Evolutionary conservation across 2,329 filamentous ascomycete genomes (phyloP), one percentile per base, ranked within the genome.

Genomic region (Thermothelomyces thermophilus): DNA sequence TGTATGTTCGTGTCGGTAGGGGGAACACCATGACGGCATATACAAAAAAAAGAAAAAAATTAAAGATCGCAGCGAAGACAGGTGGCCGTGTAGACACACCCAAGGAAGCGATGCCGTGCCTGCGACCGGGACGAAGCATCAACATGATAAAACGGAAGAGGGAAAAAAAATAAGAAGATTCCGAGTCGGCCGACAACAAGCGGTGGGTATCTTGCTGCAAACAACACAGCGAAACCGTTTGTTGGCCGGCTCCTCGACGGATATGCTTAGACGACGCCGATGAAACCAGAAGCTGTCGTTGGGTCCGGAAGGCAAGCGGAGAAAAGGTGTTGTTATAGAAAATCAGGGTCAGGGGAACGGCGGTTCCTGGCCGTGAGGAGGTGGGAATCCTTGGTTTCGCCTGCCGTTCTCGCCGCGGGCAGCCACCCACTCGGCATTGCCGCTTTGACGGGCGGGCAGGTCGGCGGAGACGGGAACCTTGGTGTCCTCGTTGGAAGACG

Each of bases 391-490:
- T 31, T 51, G 59, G 36, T 58, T 51, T 10, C 54, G 41, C 17
- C 44, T 55, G 14, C 62, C 64, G 40, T 64, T 64, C 56, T 68
- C 66, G 28, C 64, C 63, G 11, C 66, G 65, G 8, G 63, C 63
- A n/a, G 65, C 62, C 13, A 65, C 61, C 65, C 66, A 68, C 41
- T 67, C 65, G 16, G 64, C 59, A 37, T 64, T 68, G 35, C 66
- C 66, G 44, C 63, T 68, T 53, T 67, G 65, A 34, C 66, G 65
- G 24, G 52, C 72, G n/a, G 75, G 77, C 56, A 80, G 74, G 64
- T 84, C 80, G 34, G 74, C 74, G 52, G 56, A 53, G 2, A 59
- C 56, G 20, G 79, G 80, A 55, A 80, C 52, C 64, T 84, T 84
- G 56, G 77, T 74, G 54, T 83, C 80, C 41, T 79, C 76, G 51